Evolutionary conservation across 176 grass and related monocot genomes (phyloP).

Genomic region (Alloteropsis semialata): DNA sequence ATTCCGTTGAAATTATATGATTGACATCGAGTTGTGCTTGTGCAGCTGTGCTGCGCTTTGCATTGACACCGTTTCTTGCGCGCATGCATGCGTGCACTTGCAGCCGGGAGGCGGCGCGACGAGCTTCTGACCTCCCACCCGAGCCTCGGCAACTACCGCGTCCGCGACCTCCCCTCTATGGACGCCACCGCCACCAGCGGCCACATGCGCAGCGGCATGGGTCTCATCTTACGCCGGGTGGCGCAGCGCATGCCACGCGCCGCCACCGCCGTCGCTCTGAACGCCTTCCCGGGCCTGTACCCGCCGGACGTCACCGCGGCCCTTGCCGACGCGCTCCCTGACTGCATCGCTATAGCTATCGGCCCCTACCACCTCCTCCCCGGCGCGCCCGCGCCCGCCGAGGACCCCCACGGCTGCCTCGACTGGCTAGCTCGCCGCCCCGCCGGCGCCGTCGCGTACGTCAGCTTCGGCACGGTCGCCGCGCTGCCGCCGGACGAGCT

Average conservation of each 20-base stretch:
- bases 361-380: slow-evolving; percentile 46
- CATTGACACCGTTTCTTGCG: no score
- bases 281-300: slow-evolving; percentile 35
- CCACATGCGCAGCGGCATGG: slow-evolving; percentile 20
- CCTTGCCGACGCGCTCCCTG: slow-evolving; percentile 5
- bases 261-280: slow-evolving; percentile 32
- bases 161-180: slow-evolving; percentile 45
- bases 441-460: slow-evolving; percentile 32
- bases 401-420: slow-evolving; percentile 42
- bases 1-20: no score
- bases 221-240: slow-evolving; percentile 18
- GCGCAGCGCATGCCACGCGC: background rate
- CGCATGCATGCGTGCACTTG: no score
- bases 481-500: slow-evolving; percentile 25
- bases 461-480: slow-evolving; percentile 50
- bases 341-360: slow-evolving; percentile 23
- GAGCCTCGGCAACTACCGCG: slow-evolving; percentile 29
- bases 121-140: slow-evolving; percentile 22
- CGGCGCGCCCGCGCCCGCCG: background rate
- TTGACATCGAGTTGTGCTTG: no score
- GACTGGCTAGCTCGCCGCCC: slow-evolving; percentile 42
- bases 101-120: slow-evolving; percentile 12
- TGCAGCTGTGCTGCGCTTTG: no score
- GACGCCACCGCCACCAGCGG: slow-evolving; percentile 26
- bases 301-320: background rate